These are phyloP conservation scores for Dillenia turbinata DNA, from an alignment of 164 flowering plant genomes.

Conservation along the genomic window DNA sequence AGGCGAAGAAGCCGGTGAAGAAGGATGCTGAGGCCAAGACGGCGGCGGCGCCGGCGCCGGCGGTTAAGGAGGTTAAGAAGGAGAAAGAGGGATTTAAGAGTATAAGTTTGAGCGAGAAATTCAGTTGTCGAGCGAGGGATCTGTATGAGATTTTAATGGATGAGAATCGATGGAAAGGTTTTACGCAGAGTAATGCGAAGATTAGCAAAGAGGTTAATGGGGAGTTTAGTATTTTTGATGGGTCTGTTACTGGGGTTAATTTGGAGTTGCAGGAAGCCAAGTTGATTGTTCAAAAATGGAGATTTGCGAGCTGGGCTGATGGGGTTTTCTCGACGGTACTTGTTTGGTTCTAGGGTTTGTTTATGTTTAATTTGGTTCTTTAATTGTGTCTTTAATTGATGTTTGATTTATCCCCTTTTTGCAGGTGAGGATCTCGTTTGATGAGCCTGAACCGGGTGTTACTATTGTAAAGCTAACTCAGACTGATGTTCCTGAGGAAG, in stretches of 20 bases:
- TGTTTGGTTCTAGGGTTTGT: not conserved
- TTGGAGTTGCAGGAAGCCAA: slow-evolving; percentile 86
- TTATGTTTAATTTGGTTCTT: not conserved
- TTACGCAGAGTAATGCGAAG: slow-evolving; percentile 95
- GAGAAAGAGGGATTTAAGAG: slow-evolving; percentile 80
- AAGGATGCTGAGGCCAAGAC: slow-evolving; percentile 13
- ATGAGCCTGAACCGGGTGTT: slow-evolving; percentile 76
- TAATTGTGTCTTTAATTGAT: not conserved
- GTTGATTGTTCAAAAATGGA: slow-evolving; percentile 89
- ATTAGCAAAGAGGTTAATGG: slow-evolving; percentile 93
- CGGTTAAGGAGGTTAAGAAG: slow-evolving; percentile 17
- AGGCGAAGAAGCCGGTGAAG: slow-evolving; percentile 49
- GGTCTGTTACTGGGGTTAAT: slow-evolving; percentile 78
- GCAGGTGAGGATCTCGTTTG: slow-evolving; percentile 66
- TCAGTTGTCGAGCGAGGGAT: slow-evolving; percentile 72
- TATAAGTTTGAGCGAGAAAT: slow-evolving; percentile 76
- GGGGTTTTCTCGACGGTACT: slow-evolving; percentile 73
- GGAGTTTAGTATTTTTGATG: slow-evolving; percentile 81
- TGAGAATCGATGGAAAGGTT: slow-evolving; percentile 98
- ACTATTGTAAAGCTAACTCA: slow-evolving; percentile 61
- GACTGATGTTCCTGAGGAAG: slow-evolving; percentile 84
- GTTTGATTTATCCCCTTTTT: slow-evolving; percentile 1
- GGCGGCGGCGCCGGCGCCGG: slow-evolving; percentile 10
- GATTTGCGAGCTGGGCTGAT: slow-evolving; percentile 95
- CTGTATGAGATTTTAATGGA: slow-evolving; percentile 98